Evolutionary conservation across 805 yeast genomes (phyloP).

Genomic region (Priceomyces carsonii): DNA sequence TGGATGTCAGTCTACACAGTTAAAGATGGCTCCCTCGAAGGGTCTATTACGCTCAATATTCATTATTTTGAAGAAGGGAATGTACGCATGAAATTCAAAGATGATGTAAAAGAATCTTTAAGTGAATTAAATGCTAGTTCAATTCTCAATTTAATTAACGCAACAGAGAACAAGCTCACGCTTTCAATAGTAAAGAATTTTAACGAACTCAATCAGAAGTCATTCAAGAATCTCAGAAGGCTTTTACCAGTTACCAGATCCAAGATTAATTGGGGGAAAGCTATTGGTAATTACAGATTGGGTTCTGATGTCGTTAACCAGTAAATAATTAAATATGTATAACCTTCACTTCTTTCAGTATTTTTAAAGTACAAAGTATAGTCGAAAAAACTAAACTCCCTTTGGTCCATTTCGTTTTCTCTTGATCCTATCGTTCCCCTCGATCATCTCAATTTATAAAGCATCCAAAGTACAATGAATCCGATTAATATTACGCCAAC

Average conservation of each 20-base stretch:
- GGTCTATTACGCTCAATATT: constrained; percentile 65
- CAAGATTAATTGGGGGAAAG: constrained; percentile 92
- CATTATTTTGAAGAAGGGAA: constrained; percentile 97
- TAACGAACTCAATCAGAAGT: constrained; percentile 69
- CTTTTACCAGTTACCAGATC: constrained; percentile 90
- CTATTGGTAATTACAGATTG: constrained; percentile 83
- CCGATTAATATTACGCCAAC: constrained; percentile 34
- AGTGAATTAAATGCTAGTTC: constrained; percentile 24
- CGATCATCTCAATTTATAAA: constrained; percentile 30
- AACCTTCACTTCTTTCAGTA: neutral
- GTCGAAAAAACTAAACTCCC: too few species aligned
- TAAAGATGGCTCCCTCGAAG: constrained; percentile 39
- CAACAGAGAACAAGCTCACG: constrained; percentile 62
- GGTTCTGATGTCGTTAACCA: constrained; percentile 70
- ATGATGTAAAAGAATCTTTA: constrained; percentile 26
- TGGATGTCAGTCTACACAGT: constrained; percentile 73
- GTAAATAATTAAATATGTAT: constrained; percentile 16
- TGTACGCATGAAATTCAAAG: constrained; percentile 64
- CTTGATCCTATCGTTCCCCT: too few species aligned
- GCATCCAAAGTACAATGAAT: constrained; percentile 40
- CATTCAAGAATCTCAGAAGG: constrained; percentile 84
- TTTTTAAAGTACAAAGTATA: neutral
- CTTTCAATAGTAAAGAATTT: constrained; percentile 61
- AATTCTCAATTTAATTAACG: constrained; percentile 49
- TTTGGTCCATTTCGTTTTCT: too few species aligned